Conservation (phyloP, 2,329 filamentous ascomycete genomes). For the Aspergillus pseudoglaucus region DNA sequence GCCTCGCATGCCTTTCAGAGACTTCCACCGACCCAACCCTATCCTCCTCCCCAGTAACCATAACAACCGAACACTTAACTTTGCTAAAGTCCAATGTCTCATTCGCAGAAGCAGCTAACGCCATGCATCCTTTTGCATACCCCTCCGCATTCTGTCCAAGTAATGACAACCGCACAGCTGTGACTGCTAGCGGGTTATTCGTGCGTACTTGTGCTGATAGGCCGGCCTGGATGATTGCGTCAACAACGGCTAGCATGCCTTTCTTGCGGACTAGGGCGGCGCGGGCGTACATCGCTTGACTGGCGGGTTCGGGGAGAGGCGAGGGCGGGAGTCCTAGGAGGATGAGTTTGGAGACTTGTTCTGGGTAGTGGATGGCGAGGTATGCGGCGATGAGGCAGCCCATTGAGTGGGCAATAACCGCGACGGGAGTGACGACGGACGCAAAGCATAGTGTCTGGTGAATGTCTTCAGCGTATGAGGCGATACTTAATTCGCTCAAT, state of each 20-base stretch:
- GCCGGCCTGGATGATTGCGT: constrained; percentile 30
- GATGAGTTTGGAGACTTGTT: constrained; percentile 40
- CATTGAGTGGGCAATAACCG: constrained; percentile 47
- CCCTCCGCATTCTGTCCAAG: constrained; percentile 46
- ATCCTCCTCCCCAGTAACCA: constrained; percentile 46
- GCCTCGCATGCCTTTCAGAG: too few species aligned
- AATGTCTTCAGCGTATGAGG: constrained; percentile 41
- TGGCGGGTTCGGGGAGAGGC: constrained; percentile 36
- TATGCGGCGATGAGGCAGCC: constrained; percentile 45
- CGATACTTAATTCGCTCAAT: constrained; percentile 37
- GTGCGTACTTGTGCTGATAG: constrained; percentile 33
- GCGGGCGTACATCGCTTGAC: constrained; percentile 23
- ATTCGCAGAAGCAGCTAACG: constrained; percentile 36
- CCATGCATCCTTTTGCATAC: constrained; percentile 50
- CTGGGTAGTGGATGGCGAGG: constrained; percentile 37
- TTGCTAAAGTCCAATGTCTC: constrained; percentile 28
- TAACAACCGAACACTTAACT: constrained; percentile 27
- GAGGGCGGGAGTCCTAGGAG: constrained; percentile 44
- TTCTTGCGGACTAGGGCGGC: constrained; percentile 38
- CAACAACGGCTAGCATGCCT: constrained; percentile 43
- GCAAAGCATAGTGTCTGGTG: constrained; percentile 31
- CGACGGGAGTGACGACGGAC: constrained; percentile 18
- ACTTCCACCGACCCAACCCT: constrained; percentile 4
- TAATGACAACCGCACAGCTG: constrained; percentile 41
- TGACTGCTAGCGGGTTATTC: constrained; percentile 28